Evolutionary conservation across 257 asterid species (phyloP).

Genomic region (Nicotiana sylvestris): DNA sequence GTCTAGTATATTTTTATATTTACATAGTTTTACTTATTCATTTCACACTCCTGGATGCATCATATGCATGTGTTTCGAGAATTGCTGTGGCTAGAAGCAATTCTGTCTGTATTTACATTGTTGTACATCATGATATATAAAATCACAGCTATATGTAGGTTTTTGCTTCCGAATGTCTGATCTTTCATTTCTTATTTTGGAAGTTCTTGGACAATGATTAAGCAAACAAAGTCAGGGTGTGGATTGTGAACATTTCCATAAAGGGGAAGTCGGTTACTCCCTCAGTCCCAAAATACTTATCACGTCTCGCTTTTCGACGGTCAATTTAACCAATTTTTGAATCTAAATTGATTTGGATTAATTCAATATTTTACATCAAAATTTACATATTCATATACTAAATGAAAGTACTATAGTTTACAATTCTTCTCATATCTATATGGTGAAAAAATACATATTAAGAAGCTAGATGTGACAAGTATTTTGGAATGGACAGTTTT

Average conservation of each 20-base stretch:
- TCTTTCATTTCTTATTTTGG: neutral
- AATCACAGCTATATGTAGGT: neutral
- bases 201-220: neutral
- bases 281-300: too few species aligned
- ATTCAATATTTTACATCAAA: too few species aligned
- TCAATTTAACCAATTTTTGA: too few species aligned
- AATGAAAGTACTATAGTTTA: too few species aligned
- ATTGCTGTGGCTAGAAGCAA: constrained; percentile 3
- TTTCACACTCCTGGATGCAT: constrained; percentile 1
- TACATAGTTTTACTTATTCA: neutral
- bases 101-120: neutral
- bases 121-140: constrained; percentile 1
- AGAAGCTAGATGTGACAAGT: too few species aligned
- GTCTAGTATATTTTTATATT: neutral
- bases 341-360: too few species aligned
- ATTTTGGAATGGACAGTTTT: neutral
- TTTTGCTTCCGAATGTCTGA: neutral
- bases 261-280: neutral
- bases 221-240: neutral
- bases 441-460: too few species aligned
- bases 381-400: too few species aligned
- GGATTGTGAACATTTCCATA: neutral
- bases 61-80: neutral
- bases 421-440: too few species aligned
- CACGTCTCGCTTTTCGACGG: too few species aligned